Evolutionary conservation across 345 rosid genomes (phyloP), one percentile per base, ranked within the genome.

Genomic region (Raphanus sativus): DNA sequence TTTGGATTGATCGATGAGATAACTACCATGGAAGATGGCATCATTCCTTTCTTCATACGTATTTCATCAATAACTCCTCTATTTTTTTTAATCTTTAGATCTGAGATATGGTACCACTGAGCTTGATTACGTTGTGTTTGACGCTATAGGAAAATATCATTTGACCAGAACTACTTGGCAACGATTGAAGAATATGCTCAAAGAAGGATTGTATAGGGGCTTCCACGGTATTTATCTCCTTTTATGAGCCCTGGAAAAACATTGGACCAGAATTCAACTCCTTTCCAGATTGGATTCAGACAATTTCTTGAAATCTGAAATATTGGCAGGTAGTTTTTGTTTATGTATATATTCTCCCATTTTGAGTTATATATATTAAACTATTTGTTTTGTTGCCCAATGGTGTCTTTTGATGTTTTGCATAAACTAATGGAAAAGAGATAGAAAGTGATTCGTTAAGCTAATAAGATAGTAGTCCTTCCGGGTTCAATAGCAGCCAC

Each of bases 191-290:
- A 24, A 13, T 10, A 10, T 10, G 30, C 62, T 58, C 62, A 58
- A 0, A 83, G 87, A 42, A 83, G 84, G 84, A 87, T 85, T 76
- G 90, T 86, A 17, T 83, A 83, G 15, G 86, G 89, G 50, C 50
- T 42, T 78, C 88, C 97, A 7, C 92, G 87, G 45, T 85, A 83
- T 81, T 64, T 30, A 45, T 89, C 97, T 32, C 91, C 92, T 60
- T 38, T 82, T 66, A 77, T 77, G 52, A 90, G 97, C 75, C 92
- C 96, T 4, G 83, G 82, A 79, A 73, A 48, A 61, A 61, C 13
- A 73, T 13, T 42, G 52, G 12, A 67, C 34, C 62, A 58, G 61
- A n/a, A 32, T 29, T 30, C 68, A 66, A 77, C 72, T 6, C 5
- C 42, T 40, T 48, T 59, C 25, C 4, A 73, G 59, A 67, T 26